Base-by-base conservation (phyloP, 2,329 filamentous ascomycete species). In the Colletotrichum lupini region DNA sequence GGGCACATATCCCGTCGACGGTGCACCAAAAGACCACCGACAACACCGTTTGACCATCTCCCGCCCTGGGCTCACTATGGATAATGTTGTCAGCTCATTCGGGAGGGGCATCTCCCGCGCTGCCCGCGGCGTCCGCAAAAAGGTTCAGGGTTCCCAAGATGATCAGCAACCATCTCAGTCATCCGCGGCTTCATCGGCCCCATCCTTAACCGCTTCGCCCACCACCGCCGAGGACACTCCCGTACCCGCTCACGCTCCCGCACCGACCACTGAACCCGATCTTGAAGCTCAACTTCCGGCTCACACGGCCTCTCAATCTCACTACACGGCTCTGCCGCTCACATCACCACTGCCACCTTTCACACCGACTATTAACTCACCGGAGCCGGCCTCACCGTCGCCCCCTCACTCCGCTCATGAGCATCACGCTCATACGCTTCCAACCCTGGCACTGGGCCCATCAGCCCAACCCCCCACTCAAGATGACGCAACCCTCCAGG, bases 41-140 rank as follows among this genome's bases (percentile, higher is more conserved):
- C n/a, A 26, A 26, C 37, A 32, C 26, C 22, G 28, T 61, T 52
- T 12, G 26, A 56, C 32, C n/a, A 9, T 56, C 24, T 64, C 61
- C 60, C 67, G 60, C 55, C 14, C 30, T 22, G 71, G 71, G 67
- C 60, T 42, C 49, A 61, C 61, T 53, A 74, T 74, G 72, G 72
- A 74, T 63, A 68, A 71, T 49, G 57, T 61, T 28, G 68, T 67
- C 28, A 68, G 68, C 57, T 71, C 67, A 8, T 74, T 74, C 22
- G 67, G 72, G 32, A 71, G 68, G 55, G 62, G 68, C 57, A 67
- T 74, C 62, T 64, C 66, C 37, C 72, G 72, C 46, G 72, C 62
- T 35, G 72, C 72, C 22, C 72, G 72, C 37, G 37, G 72, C 28
- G 53, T 74, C 26, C 68, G 68, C 62, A 72, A 35, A 11, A 64